Evolutionary conservation across 345 rosid species (phyloP), one percentile per base, ranked within the genome.

Genomic region (Anacardium occidentale): DNA sequence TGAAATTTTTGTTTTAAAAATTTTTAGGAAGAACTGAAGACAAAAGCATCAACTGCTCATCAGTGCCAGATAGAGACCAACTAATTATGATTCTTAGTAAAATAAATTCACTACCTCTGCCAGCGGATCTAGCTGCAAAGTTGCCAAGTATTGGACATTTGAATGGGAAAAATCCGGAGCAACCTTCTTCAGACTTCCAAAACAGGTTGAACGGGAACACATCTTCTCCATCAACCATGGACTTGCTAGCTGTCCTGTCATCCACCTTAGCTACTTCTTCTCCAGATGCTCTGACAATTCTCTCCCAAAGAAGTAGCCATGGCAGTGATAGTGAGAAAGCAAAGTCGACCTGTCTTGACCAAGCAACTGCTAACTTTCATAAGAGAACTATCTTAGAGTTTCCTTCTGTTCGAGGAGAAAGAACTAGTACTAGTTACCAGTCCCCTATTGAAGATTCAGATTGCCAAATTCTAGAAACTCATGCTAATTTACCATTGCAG

Each of bases 61-160:
- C 81, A 2, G 83, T 83, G 63, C 89, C 92, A 13, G 86, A 85
- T 64, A 91, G 76, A 78, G 98, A 89, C 26, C 92, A 88, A 72
- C 89, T 93, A 69, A 64, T 88, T 74, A 89, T 87, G 78, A 86
- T 93, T 74, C 92, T 93, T 69, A 78, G 79, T 82, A 93, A 88
- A 86, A 89, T 93, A 56, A 93, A 93, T 73, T 84, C 97, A 25
- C 82, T 93, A 71, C 91, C 90, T 66, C 80, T 89, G 79, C 93
- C 98, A 0, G 71, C 78, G 75, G 95, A 89, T 73, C 89, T 88
- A 51, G 88, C 87, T 69, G 83, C 90, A 21, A 88, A 87, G 83
- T 78, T 93, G 77, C 79, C 86, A 18, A 69, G 70, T 61, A 73
- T 86, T 64, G 89, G 82, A 66, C 76, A 75, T 77, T 78, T 85